Evolutionary conservation across 164 flowering plant species (phyloP), one percentile per base, ranked within the genome.

Genomic region (Liriodendron chinense): DNA sequence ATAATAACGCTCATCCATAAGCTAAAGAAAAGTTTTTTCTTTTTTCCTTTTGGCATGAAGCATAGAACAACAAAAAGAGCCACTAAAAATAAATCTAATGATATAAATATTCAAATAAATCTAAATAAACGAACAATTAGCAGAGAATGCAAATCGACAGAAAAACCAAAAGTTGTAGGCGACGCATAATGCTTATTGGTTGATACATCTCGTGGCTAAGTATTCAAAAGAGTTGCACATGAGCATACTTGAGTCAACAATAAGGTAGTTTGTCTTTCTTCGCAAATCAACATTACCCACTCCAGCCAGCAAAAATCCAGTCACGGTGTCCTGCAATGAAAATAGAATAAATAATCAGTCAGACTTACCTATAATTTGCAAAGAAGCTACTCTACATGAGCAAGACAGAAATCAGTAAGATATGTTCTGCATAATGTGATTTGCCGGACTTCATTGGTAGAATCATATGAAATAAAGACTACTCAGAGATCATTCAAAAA

Each of bases 241-340:
- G 16, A 74, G 57, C 89, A 71, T 93, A 96, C 98, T 96, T 80
- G 97, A 94, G 80, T 96, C 99, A 67, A 94, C 97, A 69, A 96
- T 91, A 61, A 93, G 96, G 80, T 93, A 96, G 77, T 96, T 96
- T 69, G 99, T 96, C 82, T 96, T 96, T 79, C 99, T 90, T 77
- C 98, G 82, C 80, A 96, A 71, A 81, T 96, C 99, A 72, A 96
- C 98, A 82, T 96, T 91, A 48, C 98, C 99, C 69, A 96, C 97
- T 80, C 98, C 99, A 80, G 98, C 98, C 74, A 96, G 86, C 86
- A 96, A 85, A 84, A 96, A 91, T 62, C 99, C 99, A 78, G 90
- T 87, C 26, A 94, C 78, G 0, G 99, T 96, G 80, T 96, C 99
- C 98, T 96, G 68, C 75, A 80, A 20, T 10, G 57, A 61, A 3